A percentile compares a stretch with the other conserved stretches of the same genome.
phyloP scores from a whole-genome alignment of 208 protist species.

The Leptomonas seymouri region DNA sequence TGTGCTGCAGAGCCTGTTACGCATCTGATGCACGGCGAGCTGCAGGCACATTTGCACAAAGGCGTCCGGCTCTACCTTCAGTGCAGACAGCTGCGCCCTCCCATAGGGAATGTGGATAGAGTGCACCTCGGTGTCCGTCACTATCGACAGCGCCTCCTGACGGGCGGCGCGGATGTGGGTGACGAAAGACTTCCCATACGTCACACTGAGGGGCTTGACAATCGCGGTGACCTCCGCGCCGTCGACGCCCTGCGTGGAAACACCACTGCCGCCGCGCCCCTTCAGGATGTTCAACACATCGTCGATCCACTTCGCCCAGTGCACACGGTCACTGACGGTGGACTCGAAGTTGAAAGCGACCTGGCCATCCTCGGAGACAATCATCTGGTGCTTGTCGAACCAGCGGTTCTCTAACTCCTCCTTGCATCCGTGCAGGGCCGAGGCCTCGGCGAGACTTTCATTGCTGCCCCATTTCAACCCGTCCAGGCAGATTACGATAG shows the following conservation, averaged over 20 bases:
- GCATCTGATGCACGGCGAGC: conserved; percentile 76
- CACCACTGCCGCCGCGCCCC: conserved; percentile 8
- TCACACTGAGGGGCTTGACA: conserved; percentile 67
- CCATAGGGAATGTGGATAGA: conserved; percentile 63
- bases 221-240: conserved; percentile 36
- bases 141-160: conserved; percentile 63
- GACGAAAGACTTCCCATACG: conserved; percentile 84
- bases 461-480: conserved; percentile 51
- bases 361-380: conserved; percentile 84
- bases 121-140: conserved; percentile 64
- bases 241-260: conserved; percentile 34
- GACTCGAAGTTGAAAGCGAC: conserved; percentile 91
- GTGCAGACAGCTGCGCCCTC: conserved; percentile 37
- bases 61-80: conserved; percentile 63
- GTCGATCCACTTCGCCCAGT: conserved; percentile 85
- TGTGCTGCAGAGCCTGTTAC: conserved; percentile 69
- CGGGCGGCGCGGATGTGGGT: conserved; percentile 80
- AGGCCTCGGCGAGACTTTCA: conserved; percentile 43
- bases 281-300: conserved; percentile 56
- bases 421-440: conserved; percentile 69
- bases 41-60: conserved; percentile 92
- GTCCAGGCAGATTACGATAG: conserved; percentile 84
- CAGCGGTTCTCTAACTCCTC: conserved; percentile 91
- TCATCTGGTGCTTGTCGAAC: conserved; percentile 94
- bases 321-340: conserved; percentile 70